Base-by-base conservation (phyloP, 805 yeast genomes). In the Debaryomyces prosopidis region DNA sequence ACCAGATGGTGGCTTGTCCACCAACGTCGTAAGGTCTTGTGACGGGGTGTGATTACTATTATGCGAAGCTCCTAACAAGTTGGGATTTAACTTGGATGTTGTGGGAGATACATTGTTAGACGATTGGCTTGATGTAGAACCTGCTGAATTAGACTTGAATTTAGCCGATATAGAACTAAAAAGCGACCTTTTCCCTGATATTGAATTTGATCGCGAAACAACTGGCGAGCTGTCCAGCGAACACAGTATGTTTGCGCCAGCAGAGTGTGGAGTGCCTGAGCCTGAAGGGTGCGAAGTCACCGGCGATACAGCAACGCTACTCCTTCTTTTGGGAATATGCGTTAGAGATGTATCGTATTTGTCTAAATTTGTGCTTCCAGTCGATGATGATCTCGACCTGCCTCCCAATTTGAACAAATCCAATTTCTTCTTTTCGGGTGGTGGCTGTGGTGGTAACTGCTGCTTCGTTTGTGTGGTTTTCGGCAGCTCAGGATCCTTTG, bases 131-230 rank as follows among this genome's bases (percentile, higher is more conserved):
- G 50, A 27, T 11, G 46, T 11, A 35, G 46, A 33, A 23, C 40
- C 36, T 1, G 46, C 33, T 7, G 52, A 31, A 18, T 45, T 40
- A 5, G 64, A 59, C 46, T 69, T 69, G 51, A 71, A 71, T 45
- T 71, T 71, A 8, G 74, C 65, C 3, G 76, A 70, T 12, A 72
- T 40, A 11, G 75, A 68, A 44, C 71, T 62, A 52, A 72, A 69
- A 4, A 72, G 39, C 2, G 71, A 61, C 39, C 64, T 55, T 34
- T 52, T 53, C 4, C 52, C 49, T 10, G 55, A 49, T 2, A 42
- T 30, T 10, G 57, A 49, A 27, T 49, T 49, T 12, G 52, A 48
- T 33, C 62, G 43, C 4, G 60, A 49, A 11, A 50, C 50, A n/a
- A 33, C 40, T 3, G 57, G 55, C 14, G 54, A 38, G 30, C 5